Evolutionary conservation across 257 asterid genomes (phyloP), one percentile per base, ranked within the genome.

Genomic region (Paulownia fortunei): DNA sequence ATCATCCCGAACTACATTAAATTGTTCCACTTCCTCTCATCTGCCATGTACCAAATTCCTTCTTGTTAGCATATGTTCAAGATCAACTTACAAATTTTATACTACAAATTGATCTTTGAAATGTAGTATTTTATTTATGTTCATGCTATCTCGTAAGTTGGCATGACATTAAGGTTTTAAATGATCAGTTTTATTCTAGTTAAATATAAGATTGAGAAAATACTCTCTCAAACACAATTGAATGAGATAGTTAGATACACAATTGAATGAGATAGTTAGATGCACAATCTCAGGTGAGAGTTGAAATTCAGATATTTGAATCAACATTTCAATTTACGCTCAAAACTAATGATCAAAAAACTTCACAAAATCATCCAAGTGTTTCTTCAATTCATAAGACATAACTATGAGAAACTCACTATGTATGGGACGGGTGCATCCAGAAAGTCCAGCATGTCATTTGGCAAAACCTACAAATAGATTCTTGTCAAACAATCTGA

Each of bases 341-440:
- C 5, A 23, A 21, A 21, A 56, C 36, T 52, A 52, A 5, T 0
- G 24, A 10, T 9, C 24, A 18, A 3, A 56, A 8, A 56, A 56
- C 1, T 9, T 23, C 63, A 23, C 32, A 59, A 59, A 23, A 21
- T 23, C 63, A 56, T 21, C 16, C 9, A 23, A 21, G 8, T 10
- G 65, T 59, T 11, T 42, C 11, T 10, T 42, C 12, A 18, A 21
- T 54, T 54, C 61, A 54, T 54, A 49, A 70, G 61, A 4, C 51
- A 46, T 21, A 79, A 39, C 26, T 52, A 52, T 39, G 61, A 63
- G 19, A 32, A 63, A 87, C 96, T 85, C 81, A 90, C 96, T 65
- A 90, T 88, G 76, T 88, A 90, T 44, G 96, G 96, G 70, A 90
- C 93, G 19, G 96, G 96, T 37, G 96, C 96, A 78, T 90, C 96